Evolutionary conservation across 1,139 yeast genomes (phyloP), one percentile per base, ranked within the genome.

Genomic region (Magnusiomyces paraingens): DNA sequence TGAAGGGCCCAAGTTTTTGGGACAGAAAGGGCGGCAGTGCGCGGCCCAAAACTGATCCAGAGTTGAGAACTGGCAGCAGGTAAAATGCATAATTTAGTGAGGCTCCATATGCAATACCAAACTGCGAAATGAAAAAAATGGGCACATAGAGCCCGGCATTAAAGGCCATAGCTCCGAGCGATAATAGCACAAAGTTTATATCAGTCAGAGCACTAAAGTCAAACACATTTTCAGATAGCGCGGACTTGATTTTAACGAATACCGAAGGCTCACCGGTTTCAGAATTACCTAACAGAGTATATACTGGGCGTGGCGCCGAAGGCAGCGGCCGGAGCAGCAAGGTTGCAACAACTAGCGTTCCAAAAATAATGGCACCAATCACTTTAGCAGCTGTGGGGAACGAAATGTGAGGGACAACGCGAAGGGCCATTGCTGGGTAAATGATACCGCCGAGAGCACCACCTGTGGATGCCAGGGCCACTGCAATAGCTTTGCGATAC

Each of bases 401-500:
- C 2, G 73, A 73, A 11, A 67, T 53, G 3, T 51, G 51, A 3
- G 64, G 62, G 43, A 70, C 57, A 48, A 68, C 56, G n/a, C 59
- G 55, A 36, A 62, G 60, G 6, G 64, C 60, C 56, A 65, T 58
- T 51, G 68, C 61, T 2, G 73, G 72, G 53, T 62, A 66, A 10
- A 68, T 54, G 5, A 67, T 58, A 17, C 72, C 73, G 4, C 71
- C 73, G 5, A 76, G 66, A 14, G 84, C 81, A 2, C 84, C 75
- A 0, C 87, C 87, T 1, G 80, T 75, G 1, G 83, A 74, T 1
- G 80, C 77, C 1, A 82, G 59, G 2, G 85, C 84, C 14, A 76
- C 67, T 1, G 85, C 87, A 32, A 80, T 67, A 0, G 83, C 78
- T 55, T 84, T 40, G 18, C 43, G 18, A 21, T 40, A 40, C 17